A percentile compares a stretch with the other conserved stretches of the same genome.
Evolutionary conservation across 331 rosid genomes (phyloP).

Genomic region (Quercus phellos): DNA sequence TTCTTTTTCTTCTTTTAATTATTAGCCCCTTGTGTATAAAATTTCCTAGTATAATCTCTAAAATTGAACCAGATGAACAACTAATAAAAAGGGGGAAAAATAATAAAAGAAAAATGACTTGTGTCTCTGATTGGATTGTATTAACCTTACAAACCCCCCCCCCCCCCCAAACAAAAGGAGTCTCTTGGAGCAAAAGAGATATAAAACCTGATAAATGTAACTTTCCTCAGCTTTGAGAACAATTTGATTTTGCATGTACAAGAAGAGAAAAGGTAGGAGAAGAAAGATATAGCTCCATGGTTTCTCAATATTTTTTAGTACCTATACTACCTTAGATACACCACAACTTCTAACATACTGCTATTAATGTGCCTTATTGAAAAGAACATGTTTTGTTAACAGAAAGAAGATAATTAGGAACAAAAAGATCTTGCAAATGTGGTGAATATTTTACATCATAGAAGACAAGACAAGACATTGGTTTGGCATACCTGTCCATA

Average conservation of each 20-base stretch:
- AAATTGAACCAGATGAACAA: background rate
- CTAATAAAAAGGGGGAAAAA: background rate
- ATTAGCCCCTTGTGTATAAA: background rate
- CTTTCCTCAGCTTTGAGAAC: background rate
- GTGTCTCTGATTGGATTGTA: background rate
- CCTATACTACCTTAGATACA: background rate
- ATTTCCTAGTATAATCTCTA: background rate
- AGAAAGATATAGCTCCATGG: background rate
- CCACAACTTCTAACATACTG: background rate
- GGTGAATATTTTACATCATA: background rate
- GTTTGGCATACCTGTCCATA: slow-evolving; percentile 75
- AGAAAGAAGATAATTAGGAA: background rate
- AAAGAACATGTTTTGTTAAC: background rate
- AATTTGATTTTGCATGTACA: background rate
- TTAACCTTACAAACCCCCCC: background rate
- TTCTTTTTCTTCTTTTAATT: background rate
- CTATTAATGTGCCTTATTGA: background rate
- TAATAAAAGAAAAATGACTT: background rate
- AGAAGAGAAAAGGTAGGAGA: background rate
- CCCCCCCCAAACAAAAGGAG: background rate
- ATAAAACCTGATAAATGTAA: background rate
- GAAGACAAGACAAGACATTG: slow-evolving; percentile 21
- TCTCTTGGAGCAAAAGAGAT: background rate
- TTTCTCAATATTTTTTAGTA: slow-evolving; percentile 2
- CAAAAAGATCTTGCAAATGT: slow-evolving; percentile 10